Base-by-base conservation (phyloP, 2,329 filamentous ascomycete genomes). In the Monosporascus cannonballus region DNA sequence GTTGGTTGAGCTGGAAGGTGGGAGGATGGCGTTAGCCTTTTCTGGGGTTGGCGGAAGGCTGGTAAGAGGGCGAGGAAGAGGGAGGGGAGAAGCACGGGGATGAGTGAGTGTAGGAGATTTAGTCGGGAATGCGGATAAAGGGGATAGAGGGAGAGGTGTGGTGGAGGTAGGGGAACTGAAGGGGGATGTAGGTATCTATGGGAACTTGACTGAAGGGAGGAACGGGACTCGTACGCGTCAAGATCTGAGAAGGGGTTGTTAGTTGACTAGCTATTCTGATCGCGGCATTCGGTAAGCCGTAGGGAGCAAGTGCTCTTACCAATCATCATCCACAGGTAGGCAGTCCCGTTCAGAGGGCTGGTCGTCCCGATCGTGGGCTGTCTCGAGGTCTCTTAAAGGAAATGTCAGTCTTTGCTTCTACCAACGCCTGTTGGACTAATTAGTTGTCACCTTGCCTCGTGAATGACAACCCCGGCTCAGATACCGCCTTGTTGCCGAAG, bases 241-340 rank as follows among this genome's bases (percentile, higher is more conserved):
- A 67, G 58, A 36, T 67, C 64, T 66, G 22, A 34, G 30, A 14
- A 34, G 9, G 30, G 11, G 11, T 34, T 34, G 30, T 34, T 14
- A 34, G 30, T 34, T 11, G 9, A 34, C 30, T 34, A 34, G 11
- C 9, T 14, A 9, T 9, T 14, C 27, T 30, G 27, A 30, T 30
- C 3, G 9, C 11, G 27, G 11, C 9, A 3, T 11, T 30, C 27
- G 9, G 3, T 17, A 50, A 36, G 1, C 24, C 6, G 2, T 9
- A 17, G 5, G 18, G n/a, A 20, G 25, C 8, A 4, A 24, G n/a
- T 24, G 17, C 17, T 20, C 49, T 47, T 50, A 64, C 64, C 59
- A 48, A 68, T 63, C 56, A 66, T 51, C 61, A 66, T 62, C 61
- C 61, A 67, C 9, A 66, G 17, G 22, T 67, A 67, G 25, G 42